Evolutionary conservation across 2,329 filamentous ascomycete genomes (phyloP).

Genomic region (Pseudogymnoascus sp.): DNA sequence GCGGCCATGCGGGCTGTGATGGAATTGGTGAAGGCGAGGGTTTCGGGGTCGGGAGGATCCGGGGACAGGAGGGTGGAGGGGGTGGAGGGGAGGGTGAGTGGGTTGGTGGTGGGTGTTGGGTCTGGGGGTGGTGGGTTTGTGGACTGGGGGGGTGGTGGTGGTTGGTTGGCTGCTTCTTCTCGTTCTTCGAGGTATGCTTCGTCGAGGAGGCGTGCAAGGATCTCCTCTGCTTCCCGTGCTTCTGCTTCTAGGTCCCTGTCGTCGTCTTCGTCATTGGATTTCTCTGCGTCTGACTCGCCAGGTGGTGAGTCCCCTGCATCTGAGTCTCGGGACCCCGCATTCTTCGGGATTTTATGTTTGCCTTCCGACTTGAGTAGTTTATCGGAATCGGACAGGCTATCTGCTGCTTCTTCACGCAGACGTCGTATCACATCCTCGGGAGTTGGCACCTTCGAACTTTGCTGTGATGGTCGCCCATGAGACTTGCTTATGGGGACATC

Average conservation of each 20-base stretch:
- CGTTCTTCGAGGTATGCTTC: slow-evolving; percentile 22
- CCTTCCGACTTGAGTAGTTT: background rate
- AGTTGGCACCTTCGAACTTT: background rate
- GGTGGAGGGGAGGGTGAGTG: slow-evolving; percentile 16
- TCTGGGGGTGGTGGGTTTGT: background rate
- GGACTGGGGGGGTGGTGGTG: background rate
- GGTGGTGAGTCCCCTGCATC: slow-evolving; percentile 25
- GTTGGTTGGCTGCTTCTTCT: slow-evolving; percentile 11
- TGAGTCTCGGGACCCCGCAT: background rate
- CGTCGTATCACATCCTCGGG: background rate
- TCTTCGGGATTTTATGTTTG: background rate
- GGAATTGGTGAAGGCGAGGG: slow-evolving; percentile 23
- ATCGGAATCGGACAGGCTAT: background rate
- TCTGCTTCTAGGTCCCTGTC: slow-evolving; percentile 28
- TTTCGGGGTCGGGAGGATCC: slow-evolving; percentile 13
- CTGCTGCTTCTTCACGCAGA: background rate
- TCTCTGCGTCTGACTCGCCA: slow-evolving; percentile 36
- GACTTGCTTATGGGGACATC: background rate
- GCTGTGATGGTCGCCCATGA: background rate
- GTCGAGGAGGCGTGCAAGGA: slow-evolving; percentile 24
- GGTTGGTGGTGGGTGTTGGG: slow-evolving; percentile 18
- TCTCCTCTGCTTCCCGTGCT: slow-evolving; percentile 26
- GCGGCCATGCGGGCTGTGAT: slow-evolving; percentile 26
- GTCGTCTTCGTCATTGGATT: slow-evolving; percentile 30
- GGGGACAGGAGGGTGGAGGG: slow-evolving; percentile 19